These are phyloP conservation scores for Ascosphaera pollenicola DNA, from an alignment of 2,329 filamentous ascomycete genomes.

Conservation along the genomic window DNA sequence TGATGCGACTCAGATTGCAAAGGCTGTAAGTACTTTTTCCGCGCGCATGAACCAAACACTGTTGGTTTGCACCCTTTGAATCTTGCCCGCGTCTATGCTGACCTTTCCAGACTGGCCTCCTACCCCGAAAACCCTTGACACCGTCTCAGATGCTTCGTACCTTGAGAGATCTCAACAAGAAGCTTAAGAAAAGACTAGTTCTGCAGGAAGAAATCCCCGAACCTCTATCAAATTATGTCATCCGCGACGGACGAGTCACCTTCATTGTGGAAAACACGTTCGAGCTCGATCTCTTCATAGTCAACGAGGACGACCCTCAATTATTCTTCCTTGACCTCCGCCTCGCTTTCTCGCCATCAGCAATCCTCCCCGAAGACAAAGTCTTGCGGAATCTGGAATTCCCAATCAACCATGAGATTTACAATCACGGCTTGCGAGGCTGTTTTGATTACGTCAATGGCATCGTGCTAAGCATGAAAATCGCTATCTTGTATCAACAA, in stretches of 20 bases:
- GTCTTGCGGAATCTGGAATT: conserved; percentile 45
- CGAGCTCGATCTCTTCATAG: conserved; percentile 79
- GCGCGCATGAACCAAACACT: too few species aligned
- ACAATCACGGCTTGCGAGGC: conserved; percentile 47
- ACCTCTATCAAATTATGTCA: conserved; percentile 55
- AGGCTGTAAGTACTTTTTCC: too few species aligned
- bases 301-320: conserved; percentile 64
- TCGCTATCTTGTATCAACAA: conserved; percentile 61
- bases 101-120: conserved; percentile 42
- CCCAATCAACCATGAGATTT: conserved; percentile 49
- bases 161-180: conserved; percentile 61
- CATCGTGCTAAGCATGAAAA: conserved; percentile 73
- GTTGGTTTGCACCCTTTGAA: too few species aligned
- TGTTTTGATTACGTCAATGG: conserved; percentile 79
- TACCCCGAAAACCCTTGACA: conserved; percentile 49
- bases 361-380: conserved; percentile 37
- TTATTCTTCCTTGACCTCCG: conserved; percentile 91
- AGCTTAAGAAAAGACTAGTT: conserved; percentile 63
- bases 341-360: conserved; percentile 53
- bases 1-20: conserved; percentile 11
- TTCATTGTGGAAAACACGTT: conserved; percentile 71
- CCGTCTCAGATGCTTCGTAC: conserved; percentile 50
- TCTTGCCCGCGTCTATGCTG: too few species aligned
- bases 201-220: conserved; percentile 62
- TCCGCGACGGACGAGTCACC: conserved; percentile 71